Evolutionary conservation across 805 yeast species (phyloP).

Genomic region (Babjeviella inositovora): DNA sequence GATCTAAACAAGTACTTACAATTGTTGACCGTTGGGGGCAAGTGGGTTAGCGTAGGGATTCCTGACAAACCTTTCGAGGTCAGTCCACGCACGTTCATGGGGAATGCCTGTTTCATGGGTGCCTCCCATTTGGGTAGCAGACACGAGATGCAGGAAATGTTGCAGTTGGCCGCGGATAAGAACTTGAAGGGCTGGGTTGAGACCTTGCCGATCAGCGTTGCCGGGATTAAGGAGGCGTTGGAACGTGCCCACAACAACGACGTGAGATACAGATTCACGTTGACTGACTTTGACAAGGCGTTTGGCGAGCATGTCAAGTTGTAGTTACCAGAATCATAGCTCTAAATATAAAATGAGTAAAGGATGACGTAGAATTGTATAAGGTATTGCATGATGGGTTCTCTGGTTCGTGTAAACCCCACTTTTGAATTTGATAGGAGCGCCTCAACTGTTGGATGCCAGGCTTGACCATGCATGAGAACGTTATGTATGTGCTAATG

Average conservation of each 20-base stretch:
- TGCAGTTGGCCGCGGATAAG: conserved; percentile 17
- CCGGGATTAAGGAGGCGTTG: conserved; percentile 14
- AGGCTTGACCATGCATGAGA: too few species aligned
- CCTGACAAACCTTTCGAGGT: conserved; percentile 32
- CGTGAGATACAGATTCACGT: conserved; percentile 22
- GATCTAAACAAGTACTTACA: conserved; percentile 29
- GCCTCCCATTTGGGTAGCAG: conserved; percentile 16
- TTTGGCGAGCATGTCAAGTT: conserved; percentile 6
- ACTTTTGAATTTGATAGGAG: too few species aligned
- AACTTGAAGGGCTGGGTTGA: conserved; percentile 16
- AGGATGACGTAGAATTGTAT: too few species aligned
- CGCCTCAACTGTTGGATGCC: too few species aligned
- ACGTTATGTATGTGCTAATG: too few species aligned
- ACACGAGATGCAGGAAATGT: conserved; percentile 16
- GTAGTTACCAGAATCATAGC: too few species aligned
- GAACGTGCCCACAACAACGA: conserved; percentile 14
- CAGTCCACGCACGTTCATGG: conserved; percentile 18
- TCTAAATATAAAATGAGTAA: too few species aligned
- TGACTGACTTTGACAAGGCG: conserved; percentile 22
- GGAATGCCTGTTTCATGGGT: conserved; percentile 10
- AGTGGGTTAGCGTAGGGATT: conserved; percentile 50
- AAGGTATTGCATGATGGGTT: too few species aligned
- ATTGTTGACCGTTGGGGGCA: conserved; percentile 39
- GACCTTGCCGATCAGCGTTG: conserved; percentile 15
- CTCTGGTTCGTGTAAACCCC: too few species aligned